Base-by-base conservation (phyloP, 306 rosid species). In the Medicago ruthenica region DNA sequence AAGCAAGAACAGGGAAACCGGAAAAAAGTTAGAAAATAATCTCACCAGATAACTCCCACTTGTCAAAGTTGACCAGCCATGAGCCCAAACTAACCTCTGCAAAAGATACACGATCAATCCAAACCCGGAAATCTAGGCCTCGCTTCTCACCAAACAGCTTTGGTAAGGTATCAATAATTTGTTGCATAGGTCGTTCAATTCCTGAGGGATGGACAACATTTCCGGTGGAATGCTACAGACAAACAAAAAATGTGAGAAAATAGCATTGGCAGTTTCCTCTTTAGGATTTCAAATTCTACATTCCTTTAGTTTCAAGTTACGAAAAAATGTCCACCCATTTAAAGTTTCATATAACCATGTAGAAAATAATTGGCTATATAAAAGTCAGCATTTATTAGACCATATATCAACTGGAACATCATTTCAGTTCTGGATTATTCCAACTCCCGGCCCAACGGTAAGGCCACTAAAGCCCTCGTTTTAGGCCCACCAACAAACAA, bases 41-140 rank as follows among this genome's bases (percentile, higher is more conserved):
- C 90, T 84, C 76, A 90, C 98, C 90, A 41, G 70, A 77, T 63
- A 71, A 66, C 67, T 90, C 97, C 98, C 97, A 90, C 78, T 93
- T 93, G 67, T 85, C 65, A 82, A 88, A 90, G 71, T 80, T 89
- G 83, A 90, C 90, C 74, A 81, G 77, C 96, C 95, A 93, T 40
- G 91, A 82, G 69, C 82, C 84, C 58, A 80, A 64, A 76, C 89
- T 86, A 50, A 91, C 87, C 79, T 87, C 93, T 7, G 87, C 70
- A 9, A 74, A 73, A 65, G 87, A 79, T 79, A 84, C 51, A 36
- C 36, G 65, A 71, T 93, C 97, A 47, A 93, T 80, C 98, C 98
- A 93, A 57, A 78, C 83, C 61, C 64, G 82, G 68, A 74, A 91
- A 75, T 11, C 80, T 37, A 77, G 81, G 34, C 87, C 91, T 79